phyloP scores from a whole-genome alignment of 2,329 filamentous ascomycete genomes.

The Phaeoacremonium minimum region DNA sequence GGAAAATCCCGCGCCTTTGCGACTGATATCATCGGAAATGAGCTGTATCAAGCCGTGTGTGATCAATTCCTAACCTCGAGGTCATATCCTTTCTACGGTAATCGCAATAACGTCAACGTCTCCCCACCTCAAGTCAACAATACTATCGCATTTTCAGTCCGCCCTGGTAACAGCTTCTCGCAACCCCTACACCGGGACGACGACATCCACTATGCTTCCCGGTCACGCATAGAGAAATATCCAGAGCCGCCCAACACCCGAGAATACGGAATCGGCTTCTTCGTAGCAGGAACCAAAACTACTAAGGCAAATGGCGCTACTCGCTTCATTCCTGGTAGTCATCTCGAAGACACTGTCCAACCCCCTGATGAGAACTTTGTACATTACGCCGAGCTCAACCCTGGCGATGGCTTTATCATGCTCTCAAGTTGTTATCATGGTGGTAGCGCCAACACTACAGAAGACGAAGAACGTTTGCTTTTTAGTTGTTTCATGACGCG shows the following conservation, averaged over 20 bases:
- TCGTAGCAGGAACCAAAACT: conserved; percentile 13
- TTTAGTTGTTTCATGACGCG: conserved; percentile 25
- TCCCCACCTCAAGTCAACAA: neutral
- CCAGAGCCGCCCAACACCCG: neutral
- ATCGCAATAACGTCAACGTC: neutral
- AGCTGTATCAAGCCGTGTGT: neutral
- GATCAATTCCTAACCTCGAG: neutral
- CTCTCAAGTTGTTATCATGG: conserved; percentile 9
- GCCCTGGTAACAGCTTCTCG: neutral
- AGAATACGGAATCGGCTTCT: conserved; percentile 1
- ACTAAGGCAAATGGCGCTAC: conserved; percentile 23
- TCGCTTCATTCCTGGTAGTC: conserved; percentile 20
- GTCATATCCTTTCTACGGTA: neutral
- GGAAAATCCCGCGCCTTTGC: neutral
- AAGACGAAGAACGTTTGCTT: conserved; percentile 23
- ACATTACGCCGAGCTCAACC: conserved; percentile 9
- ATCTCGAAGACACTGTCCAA: conserved; percentile 10
- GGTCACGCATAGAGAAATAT: neutral
- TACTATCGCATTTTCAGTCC: neutral
- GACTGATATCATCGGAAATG: neutral
- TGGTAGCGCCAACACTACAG: conserved; percentile 20
- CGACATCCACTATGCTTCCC: neutral
- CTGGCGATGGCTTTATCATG: conserved; percentile 13
- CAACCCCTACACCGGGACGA: neutral
- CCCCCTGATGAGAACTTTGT: conserved; percentile 1